Evolutionary conservation across 257 asterid species (phyloP), one percentile per base, ranked within the genome.

Genomic region (Anisodus tanguticus): DNA sequence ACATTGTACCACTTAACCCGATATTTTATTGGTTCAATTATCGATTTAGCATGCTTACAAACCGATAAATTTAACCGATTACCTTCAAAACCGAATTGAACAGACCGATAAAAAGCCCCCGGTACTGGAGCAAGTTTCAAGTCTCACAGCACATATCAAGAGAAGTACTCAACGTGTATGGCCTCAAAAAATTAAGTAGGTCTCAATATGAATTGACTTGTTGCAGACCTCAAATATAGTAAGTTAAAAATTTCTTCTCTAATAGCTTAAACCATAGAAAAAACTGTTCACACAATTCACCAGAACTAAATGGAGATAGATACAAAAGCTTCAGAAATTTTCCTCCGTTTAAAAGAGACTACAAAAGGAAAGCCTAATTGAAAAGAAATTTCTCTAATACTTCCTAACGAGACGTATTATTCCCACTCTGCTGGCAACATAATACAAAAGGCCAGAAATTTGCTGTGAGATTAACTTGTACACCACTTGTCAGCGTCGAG

Each of bases 401-500:
- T 57, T 74, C 58, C 57, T 76, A 47, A 26, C 49, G 8, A 11
- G 41, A 22, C 55, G 85, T 57, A 41, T 71, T 69, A 72, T 57
- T 71, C 39, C 67, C 74, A 16, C 51, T 8, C 54, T 62, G 49
- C 82, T 41, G 81, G 54, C 82, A 51, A 83, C 43, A 59, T 35
- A 79, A 77, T 35, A 15, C 10, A 76, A 83, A 57, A 55, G 58
- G 77, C 31, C 83, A 59, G 11, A 80, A 80, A 55, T 53, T 51
- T 60, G 82, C n/a, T 17, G 59, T 77, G 51, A 15, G 71, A 35
- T 10, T 83, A 57, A 55, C 16, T 68, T 82, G 74, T 81, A 70
- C 43, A 15, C 67, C 67, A 62, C 68, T 54, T 35, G 87, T 84
- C 86, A 41, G 86, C 80, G 60, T 72, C 71, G 49, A 80, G 83